These are phyloP conservation scores for Penicillium samsonianum DNA, from an alignment of 495 filamentous ascomycete species.

Conservation along the genomic window DNA sequence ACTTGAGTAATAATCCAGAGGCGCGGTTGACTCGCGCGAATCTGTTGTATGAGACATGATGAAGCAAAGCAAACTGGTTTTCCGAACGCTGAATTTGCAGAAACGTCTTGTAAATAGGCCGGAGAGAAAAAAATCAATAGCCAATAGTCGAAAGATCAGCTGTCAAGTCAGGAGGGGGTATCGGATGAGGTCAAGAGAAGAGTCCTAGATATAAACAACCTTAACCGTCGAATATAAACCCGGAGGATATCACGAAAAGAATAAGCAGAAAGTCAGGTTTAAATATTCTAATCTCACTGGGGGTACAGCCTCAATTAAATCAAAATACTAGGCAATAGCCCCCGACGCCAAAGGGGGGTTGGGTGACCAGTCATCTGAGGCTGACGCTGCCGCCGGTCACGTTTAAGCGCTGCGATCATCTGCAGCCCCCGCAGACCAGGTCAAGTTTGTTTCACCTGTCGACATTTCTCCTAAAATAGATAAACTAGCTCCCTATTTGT, in stretches of 20 bases:
- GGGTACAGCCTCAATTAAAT: background rate
- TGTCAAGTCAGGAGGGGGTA: conserved; percentile 1
- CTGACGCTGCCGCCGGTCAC: conserved; percentile 28
- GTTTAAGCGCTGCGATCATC: conserved; percentile 32
- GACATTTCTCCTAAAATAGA: background rate
- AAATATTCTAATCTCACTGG: background rate
- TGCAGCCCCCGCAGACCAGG: conserved; percentile 17
- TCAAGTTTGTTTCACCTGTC: conserved; percentile 5
- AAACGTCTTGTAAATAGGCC: background rate
- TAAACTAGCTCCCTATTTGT: background rate
- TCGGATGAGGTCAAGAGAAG: background rate
- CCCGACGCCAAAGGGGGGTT: conserved; percentile 13
- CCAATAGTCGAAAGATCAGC: background rate
- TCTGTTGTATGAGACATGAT: conserved; percentile 19
- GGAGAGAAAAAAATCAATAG: background rate
- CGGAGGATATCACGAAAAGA: background rate
- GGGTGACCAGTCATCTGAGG: conserved; percentile 26
- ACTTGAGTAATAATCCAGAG: conserved; percentile 43
- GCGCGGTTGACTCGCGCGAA: conserved; percentile 21
- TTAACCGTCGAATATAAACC: background rate
- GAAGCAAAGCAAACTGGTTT: background rate
- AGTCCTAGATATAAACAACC: background rate
- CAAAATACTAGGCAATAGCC: background rate
- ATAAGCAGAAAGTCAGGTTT: background rate
- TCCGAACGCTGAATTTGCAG: background rate